Evolutionary conservation across 495 filamentous ascomycete genomes (phyloP).

Genomic region (Penicillium lividum): DNA sequence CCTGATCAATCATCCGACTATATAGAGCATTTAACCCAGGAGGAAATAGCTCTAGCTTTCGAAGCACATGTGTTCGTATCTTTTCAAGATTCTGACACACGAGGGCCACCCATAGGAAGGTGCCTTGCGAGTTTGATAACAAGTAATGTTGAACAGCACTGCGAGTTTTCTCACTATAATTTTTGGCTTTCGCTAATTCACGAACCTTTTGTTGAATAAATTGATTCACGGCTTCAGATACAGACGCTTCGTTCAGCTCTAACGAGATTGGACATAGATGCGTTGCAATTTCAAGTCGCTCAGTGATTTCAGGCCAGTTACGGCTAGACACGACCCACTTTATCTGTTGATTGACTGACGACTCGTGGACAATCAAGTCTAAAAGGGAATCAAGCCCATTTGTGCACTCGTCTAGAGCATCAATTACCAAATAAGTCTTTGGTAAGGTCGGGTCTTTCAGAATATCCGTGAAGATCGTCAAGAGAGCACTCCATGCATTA

Average conservation of each 20-base stretch:
- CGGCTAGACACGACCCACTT: conserved; percentile 2
- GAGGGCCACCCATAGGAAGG: background rate
- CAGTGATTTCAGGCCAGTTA: background rate
- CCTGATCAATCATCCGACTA: background rate
- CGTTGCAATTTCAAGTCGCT: background rate
- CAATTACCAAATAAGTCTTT: background rate
- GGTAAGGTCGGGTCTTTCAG: background rate
- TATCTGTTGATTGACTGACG: background rate
- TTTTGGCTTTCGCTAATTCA: background rate
- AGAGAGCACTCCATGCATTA: background rate
- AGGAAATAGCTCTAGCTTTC: background rate
- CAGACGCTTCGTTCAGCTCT: background rate
- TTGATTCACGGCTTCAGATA: background rate
- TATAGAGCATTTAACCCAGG: background rate
- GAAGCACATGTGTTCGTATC: no score
- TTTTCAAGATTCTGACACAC: background rate
- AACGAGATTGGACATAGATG: background rate
- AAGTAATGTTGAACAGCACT: conserved; percentile 41
- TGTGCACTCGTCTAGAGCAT: background rate
- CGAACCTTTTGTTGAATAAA: background rate
- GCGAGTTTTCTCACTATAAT: conserved; percentile 29
- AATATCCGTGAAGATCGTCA: conserved; percentile 2
- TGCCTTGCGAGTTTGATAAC: conserved; percentile 20
- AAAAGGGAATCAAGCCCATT: background rate
- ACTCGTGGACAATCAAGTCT: background rate